A percentile compares a stretch with the other conserved stretches of the same genome.
These are phyloP conservation scores for Blastocystis sp. DNA, from an alignment of 352 stramenopile genomes.

Conservation along the genomic window DNA sequence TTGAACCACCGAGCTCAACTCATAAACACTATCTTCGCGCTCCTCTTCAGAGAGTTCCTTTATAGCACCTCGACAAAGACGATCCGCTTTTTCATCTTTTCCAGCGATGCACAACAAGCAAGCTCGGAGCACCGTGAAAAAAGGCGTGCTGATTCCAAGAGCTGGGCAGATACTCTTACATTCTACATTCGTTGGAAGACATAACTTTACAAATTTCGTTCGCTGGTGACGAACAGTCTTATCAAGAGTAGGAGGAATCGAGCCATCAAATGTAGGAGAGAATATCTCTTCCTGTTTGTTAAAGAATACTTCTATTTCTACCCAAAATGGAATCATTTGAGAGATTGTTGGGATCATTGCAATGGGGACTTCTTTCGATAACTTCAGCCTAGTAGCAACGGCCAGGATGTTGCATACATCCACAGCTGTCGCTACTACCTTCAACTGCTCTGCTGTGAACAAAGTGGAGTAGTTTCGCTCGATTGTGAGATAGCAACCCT, in stretches of 20 bases:
- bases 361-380: not conserved
- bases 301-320: not conserved
- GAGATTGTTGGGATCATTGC: not conserved
- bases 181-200: not conserved
- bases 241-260: not conserved
- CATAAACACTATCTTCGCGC: slow-evolving; percentile 17
- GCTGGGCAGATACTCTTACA: not conserved
- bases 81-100: slow-evolving; percentile 46
- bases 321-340: slow-evolving; percentile 3
- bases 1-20: slow-evolving; percentile 8
- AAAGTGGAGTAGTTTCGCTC: not conserved
- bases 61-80: not conserved
- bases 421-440: not conserved
- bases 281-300: not conserved
- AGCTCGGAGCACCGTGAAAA: slow-evolving; percentile 7
- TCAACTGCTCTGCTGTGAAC: not conserved
- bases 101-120: not conserved
- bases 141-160: not conserved
- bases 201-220: slow-evolving; percentile 31
- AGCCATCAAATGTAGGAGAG: not conserved
- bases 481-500: slow-evolving; percentile 37
- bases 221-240: slow-evolving; percentile 6
- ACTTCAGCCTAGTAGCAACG: not conserved
- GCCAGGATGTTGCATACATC: not conserved
- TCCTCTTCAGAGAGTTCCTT: slow-evolving; percentile 14